Percentiles rank a stretch among this genome's conserved stretches.
phyloP scores from a whole-genome alignment of 176 grass and related monocot genomes.

The Phyllostachys edulis region DNA sequence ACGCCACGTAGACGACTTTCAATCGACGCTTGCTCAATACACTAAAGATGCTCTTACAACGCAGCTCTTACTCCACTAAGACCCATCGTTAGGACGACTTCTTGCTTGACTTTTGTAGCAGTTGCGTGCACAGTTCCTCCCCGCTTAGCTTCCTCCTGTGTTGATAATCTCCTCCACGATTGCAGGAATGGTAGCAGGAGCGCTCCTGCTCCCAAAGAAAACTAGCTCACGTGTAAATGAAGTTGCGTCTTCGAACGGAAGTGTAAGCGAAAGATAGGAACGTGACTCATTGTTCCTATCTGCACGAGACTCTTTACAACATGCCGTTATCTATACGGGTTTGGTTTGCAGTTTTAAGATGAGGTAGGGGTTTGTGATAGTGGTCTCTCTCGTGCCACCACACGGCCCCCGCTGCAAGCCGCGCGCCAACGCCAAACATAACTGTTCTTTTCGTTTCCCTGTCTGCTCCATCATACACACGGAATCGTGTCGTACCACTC shows the following conservation, averaged over 20 bases:
- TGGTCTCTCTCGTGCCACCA: too few species aligned
- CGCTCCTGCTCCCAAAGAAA: not conserved
- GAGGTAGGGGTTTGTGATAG: not conserved
- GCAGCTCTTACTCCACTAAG: too few species aligned
- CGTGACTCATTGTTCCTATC: constrained; percentile 25
- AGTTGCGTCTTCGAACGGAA: constrained; percentile 15
- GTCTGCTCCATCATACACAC: not conserved
- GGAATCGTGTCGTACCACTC: not conserved
- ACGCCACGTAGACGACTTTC: too few species aligned
- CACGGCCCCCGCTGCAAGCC: not conserved
- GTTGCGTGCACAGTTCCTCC: not conserved
- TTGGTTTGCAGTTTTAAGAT: not conserved
- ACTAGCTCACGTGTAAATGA: not conserved
- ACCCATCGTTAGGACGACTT: not conserved
- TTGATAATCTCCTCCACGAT: not conserved
- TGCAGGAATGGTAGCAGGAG: not conserved
- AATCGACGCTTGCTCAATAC: too few species aligned
- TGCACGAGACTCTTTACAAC: not conserved
- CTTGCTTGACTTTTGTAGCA: not conserved
- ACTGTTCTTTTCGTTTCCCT: not conserved
- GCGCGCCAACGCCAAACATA: not conserved
- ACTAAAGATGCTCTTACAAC: too few species aligned
- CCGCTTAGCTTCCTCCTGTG: not conserved
- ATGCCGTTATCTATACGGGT: not conserved
- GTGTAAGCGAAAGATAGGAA: not conserved